Percentiles rank a stretch among this genome's conserved stretches.
Evolutionary conservation across 805 yeast genomes (phyloP).

Genomic region (Vanderwaltozyma tropicalis): DNA sequence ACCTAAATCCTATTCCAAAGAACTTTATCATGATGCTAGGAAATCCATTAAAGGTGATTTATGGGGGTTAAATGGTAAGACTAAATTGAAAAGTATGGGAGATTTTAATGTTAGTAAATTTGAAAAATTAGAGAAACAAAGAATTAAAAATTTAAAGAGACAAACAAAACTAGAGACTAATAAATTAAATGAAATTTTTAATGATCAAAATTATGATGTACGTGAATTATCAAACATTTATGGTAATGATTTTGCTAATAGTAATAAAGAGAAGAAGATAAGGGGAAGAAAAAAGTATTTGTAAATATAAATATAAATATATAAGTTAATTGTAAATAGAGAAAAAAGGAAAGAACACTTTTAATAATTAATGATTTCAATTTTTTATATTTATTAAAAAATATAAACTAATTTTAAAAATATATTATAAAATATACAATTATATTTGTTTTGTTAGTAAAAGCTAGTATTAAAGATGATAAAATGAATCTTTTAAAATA

Average conservation of each 20-base stretch:
- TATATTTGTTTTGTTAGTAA: too few relatives aligned
- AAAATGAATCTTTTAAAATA: conserved; percentile 1
- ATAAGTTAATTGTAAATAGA: too few relatives aligned
- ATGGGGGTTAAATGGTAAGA: conserved; percentile 69
- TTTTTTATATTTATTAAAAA: not conserved
- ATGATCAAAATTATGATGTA: not conserved
- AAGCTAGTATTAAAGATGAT: too few relatives aligned
- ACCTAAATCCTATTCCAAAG: conserved; percentile 65
- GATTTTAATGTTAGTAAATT: conserved; percentile 19
- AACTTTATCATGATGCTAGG: conserved; percentile 80
- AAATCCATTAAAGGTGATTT: conserved; percentile 76
- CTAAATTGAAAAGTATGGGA: conserved; percentile 29
- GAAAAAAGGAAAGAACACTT: too few relatives aligned
- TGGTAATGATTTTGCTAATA: not conserved
- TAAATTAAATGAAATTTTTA: not conserved
- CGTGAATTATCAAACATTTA: not conserved
- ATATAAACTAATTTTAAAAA: not conserved
- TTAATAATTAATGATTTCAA: too few relatives aligned
- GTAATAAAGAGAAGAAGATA: not conserved
- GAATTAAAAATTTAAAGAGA: conserved; percentile 13
- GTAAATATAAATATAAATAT: too few relatives aligned
- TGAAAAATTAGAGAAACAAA: conserved; percentile 17
- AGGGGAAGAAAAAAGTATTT: not conserved
- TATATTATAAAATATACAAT: too few relatives aligned
- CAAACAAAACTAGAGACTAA: conserved; percentile 1